Evolutionary conservation across 371 early-diverging fungal species (phyloP).

Genomic region (Umbelopsis sp.): DNA sequence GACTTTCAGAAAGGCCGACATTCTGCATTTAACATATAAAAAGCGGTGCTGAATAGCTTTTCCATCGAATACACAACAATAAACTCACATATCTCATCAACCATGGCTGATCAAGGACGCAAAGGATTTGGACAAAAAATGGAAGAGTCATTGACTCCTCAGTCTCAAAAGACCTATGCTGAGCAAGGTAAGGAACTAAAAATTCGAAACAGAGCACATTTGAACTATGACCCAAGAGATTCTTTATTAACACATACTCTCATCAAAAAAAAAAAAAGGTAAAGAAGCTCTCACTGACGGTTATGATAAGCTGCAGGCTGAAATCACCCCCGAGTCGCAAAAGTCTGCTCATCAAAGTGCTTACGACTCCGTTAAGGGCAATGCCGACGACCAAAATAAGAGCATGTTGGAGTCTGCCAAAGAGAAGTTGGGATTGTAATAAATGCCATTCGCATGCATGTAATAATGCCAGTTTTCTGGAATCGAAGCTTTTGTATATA

Average conservation of each 20-base stretch:
- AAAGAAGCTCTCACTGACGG: neutral
- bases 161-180: conserved; percentile 16
- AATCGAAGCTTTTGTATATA: no score
- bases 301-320: neutral
- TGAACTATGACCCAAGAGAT: no score
- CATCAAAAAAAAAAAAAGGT: no score
- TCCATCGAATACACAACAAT: no score
- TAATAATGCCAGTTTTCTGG: no score
- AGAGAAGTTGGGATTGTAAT: neutral
- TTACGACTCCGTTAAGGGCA: neutral
- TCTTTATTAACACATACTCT: no score
- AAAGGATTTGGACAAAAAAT: neutral
- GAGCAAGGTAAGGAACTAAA: neutral
- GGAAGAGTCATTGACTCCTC: conserved; percentile 7
- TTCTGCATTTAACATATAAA: no score
- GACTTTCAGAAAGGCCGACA: no score
- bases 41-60: no score
- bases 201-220: no score
- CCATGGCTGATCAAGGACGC: neutral
- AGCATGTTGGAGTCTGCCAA: neutral
- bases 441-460: neutral
- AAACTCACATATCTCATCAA: no score
- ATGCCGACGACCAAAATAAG: neutral
- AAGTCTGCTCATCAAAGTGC: neutral
- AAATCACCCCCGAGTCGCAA: neutral